A percentile compares a stretch with the other conserved stretches of the same genome.
Conservation (phyloP, 2,329 filamentous ascomycete genomes). For the Colletotrichum sp. region DNA sequence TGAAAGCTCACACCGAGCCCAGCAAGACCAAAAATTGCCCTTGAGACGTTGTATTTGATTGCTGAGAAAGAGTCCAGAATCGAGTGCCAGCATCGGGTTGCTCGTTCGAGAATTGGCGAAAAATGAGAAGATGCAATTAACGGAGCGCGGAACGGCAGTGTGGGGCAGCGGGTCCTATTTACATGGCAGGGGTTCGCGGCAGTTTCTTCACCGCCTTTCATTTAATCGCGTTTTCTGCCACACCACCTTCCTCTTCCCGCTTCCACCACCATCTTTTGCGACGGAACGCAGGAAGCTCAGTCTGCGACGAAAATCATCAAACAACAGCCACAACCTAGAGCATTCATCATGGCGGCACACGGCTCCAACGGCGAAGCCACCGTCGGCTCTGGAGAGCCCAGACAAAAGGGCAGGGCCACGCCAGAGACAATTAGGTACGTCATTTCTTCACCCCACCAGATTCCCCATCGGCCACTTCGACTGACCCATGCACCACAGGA, state of each 20-base stretch:
- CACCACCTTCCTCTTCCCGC: slow-evolving; percentile 1
- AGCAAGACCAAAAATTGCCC: neutral
- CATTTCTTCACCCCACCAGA: slow-evolving; percentile 4
- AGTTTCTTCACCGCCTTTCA: slow-evolving; percentile 9
- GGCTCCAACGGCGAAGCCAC: slow-evolving; percentile 55
- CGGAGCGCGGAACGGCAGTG: neutral
- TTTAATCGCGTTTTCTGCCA: slow-evolving; percentile 19
- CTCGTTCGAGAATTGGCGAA: neutral
- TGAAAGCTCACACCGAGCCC: neutral
- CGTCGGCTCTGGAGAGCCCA: slow-evolving; percentile 62
- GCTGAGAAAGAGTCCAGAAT: neutral
- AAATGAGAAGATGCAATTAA: slow-evolving; percentile 14
- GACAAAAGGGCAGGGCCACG: slow-evolving; percentile 82
- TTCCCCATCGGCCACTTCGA: neutral
- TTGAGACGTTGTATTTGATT: no score
- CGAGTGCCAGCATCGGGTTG: neutral
- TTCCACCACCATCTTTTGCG: neutral
- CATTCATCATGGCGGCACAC: slow-evolving; percentile 59
- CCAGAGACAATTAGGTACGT: slow-evolving; percentile 80
- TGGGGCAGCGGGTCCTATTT: neutral
- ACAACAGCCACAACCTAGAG: neutral
- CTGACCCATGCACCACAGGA: slow-evolving; percentile 30
- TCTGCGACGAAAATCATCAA: neutral
- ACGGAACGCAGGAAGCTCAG: neutral
- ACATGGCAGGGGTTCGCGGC: neutral